A percentile compares a stretch with the other conserved stretches of the same genome.
phyloP scores from a whole-genome alignment of 768 basidiomycete genomes.

The Vararia minispora region DNA sequence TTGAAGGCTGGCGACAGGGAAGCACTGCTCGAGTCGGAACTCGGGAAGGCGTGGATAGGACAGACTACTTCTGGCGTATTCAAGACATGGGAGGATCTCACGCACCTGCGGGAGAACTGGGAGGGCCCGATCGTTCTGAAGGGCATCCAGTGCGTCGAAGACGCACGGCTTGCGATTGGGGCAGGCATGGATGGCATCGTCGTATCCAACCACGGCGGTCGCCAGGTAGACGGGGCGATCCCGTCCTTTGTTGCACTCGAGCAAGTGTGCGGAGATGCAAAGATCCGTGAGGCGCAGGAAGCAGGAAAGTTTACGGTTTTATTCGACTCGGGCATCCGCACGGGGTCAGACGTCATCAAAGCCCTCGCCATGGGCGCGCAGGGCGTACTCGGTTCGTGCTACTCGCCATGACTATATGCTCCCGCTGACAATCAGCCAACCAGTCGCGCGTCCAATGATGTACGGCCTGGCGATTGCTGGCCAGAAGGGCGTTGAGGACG shows the following conservation, averaged over 20 bases:
- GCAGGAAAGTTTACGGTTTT: conserved; percentile 56
- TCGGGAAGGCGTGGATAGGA: conserved; percentile 53
- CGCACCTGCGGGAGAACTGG: conserved; percentile 62
- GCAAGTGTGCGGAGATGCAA: conserved; percentile 50
- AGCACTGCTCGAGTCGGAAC: conserved; percentile 25
- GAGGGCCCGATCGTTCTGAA: conserved; percentile 69
- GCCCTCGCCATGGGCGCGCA: conserved; percentile 83
- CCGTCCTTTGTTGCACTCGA: conserved; percentile 64
- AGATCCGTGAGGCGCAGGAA: conserved; percentile 43
- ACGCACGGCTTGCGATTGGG: conserved; percentile 61
- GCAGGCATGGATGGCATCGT: conserved; percentile 60
- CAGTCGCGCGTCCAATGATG: conserved; percentile 67
- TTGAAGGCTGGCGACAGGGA: conserved; percentile 36
- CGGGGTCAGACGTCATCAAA: conserved; percentile 74
- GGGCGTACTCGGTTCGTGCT: conserved; percentile 56
- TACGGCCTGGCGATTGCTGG: conserved; percentile 65
- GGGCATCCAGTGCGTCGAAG: conserved; percentile 60
- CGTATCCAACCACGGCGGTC: conserved; percentile 73
- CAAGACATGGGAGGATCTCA: conserved; percentile 61
- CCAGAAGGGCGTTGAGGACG: conserved; percentile 65
- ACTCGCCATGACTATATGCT: neutral
- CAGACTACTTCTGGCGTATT: conserved; percentile 54
- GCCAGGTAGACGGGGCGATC: conserved; percentile 72
- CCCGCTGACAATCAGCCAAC: too few relatives aligned
- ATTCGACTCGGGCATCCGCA: conserved; percentile 76